These are phyloP conservation scores for Lecanoromycetidae sp. DNA, from an alignment of 2,329 filamentous ascomycete genomes.

Conservation along the genomic window DNA sequence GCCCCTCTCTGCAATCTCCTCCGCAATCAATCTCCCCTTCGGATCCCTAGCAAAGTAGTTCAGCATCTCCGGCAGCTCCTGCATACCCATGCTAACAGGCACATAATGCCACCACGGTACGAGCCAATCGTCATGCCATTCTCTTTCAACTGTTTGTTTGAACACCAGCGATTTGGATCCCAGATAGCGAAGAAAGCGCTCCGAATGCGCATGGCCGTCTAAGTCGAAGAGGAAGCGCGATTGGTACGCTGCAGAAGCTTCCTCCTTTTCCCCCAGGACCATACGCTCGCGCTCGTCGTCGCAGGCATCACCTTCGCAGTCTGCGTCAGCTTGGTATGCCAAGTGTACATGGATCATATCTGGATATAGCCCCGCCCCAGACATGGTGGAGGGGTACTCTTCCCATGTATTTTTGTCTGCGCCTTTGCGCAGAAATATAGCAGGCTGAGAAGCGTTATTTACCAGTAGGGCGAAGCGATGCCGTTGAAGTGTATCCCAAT, in stretches of 20 bases:
- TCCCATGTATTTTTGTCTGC: too few relatives aligned
- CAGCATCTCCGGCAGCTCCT: conserved; percentile 43
- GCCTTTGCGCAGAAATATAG: too few relatives aligned
- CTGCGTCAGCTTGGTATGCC: too few relatives aligned
- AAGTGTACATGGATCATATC: too few relatives aligned
- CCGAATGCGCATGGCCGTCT: conserved; percentile 46
- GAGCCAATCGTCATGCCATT: conserved; percentile 48
- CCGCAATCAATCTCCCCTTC: conserved; percentile 38
- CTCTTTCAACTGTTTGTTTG: conserved; percentile 42
- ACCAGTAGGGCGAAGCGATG: conserved; percentile 33
- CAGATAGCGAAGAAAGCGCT: conserved; percentile 41
- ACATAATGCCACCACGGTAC: conserved; percentile 47
- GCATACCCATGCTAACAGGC: conserved; percentile 38
- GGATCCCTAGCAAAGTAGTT: conserved; percentile 34
- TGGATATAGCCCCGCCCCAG: too few relatives aligned
- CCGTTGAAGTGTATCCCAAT: conserved; percentile 37
- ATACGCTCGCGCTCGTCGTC: too few relatives aligned
- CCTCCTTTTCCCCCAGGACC: conserved; percentile 27
- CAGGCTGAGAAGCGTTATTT: conserved; percentile 12
- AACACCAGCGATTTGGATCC: conserved; percentile 37
- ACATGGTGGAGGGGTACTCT: too few relatives aligned
- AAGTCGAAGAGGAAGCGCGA: conserved; percentile 40
- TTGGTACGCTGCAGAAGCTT: conserved; percentile 20
- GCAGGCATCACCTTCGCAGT: too few relatives aligned
- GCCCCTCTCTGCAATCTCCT: conserved; percentile 42